These are phyloP conservation scores for Globisporangium cystogenes DNA, from an alignment of 352 stramenopile species.

Conservation along the genomic window DNA sequence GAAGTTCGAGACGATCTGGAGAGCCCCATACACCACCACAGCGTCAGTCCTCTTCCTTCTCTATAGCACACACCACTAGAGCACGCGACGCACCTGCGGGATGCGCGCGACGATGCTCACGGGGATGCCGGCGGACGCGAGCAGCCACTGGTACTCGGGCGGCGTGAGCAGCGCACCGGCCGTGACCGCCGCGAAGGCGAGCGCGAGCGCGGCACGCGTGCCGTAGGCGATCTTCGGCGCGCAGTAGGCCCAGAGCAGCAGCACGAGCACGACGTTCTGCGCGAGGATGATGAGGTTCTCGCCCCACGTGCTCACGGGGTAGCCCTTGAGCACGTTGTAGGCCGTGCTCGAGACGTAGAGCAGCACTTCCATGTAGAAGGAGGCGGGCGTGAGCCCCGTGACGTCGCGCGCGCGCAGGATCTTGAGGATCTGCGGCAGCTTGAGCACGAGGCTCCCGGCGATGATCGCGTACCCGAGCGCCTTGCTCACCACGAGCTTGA, in stretches of 20 bases:
- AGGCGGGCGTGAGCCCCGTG: slow-evolving; percentile 75
- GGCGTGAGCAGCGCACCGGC: slow-evolving; percentile 59
- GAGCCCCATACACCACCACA: neutral
- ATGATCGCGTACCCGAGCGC: slow-evolving; percentile 86
- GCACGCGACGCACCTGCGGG: slow-evolving; percentile 42
- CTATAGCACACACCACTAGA: neutral
- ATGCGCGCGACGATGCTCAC: slow-evolving; percentile 78
- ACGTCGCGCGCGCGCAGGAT: slow-evolving; percentile 77
- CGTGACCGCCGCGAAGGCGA: slow-evolving; percentile 43
- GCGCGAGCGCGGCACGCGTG: slow-evolving; percentile 37
- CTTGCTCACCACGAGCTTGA: slow-evolving; percentile 85
- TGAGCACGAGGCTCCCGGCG: slow-evolving; percentile 78
- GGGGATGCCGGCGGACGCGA: slow-evolving; percentile 68
- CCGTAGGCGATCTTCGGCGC: slow-evolving; percentile 44
- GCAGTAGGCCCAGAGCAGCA: slow-evolving; percentile 74
- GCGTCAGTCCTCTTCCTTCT: neutral
- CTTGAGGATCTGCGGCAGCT: slow-evolving; percentile 89
- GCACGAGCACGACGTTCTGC: slow-evolving; percentile 81
- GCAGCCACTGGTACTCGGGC: slow-evolving; percentile 64
- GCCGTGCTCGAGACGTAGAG: slow-evolving; percentile 76
- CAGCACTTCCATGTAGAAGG: slow-evolving; percentile 88
- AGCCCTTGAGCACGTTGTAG: slow-evolving; percentile 83
- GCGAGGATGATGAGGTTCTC: slow-evolving; percentile 83
- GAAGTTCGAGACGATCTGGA: slow-evolving; percentile 82
- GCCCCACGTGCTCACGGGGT: slow-evolving; percentile 83